Base-by-base conservation (phyloP, 2,329 filamentous ascomycete species). In the Zymoseptoria brevis region DNA sequence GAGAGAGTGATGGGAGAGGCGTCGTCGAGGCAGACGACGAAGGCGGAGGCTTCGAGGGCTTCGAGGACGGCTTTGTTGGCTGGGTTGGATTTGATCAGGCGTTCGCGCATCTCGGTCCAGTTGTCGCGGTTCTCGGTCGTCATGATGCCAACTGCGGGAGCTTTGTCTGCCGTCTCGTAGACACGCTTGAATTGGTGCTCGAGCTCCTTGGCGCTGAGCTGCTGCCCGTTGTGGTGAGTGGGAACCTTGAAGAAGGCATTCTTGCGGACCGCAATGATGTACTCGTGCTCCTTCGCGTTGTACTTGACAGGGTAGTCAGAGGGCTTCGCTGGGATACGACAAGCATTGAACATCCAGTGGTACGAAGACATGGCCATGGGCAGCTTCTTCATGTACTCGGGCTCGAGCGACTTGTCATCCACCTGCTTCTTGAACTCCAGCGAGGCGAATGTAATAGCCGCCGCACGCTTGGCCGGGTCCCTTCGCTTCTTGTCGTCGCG, bases 361-460 rank as follows among this genome's bases (percentile, higher is more conserved):
- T 96, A 97, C 73, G 90, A 94, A 80, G 91, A 91, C 94, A 99
- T 99, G 76, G 92, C 94, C 72, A 97, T 93, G 61, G 94, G 94
- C 60, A 95, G 83, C 77, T 91, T 92, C 81, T 95, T 95, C 91
- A 99, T 96, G 79, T 96, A 97, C 77, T 99, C 94, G 22, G 94
- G 94, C 80, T 99, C 94, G 56, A 99, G 81, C 7, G 85, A 86
- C 66, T 87, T 86, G 50, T 75, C 74, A 72, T 96, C 93, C 19
- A 97, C 93, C 77, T 91, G 85, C 75, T 87, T 88, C 83, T 96
- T 96, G 82, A 99, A 99, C 73, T 95, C 90, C 48, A 99, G 83
- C 1, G 85, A 87, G 7, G 90, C 87, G 1, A 89, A 90, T 1
- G 89, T 86, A 66, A 99, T 88, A 64, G 93, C 92, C 3, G 94